Evolutionary conservation across 2,329 filamentous ascomycete species (phyloP), one percentile per base, ranked within the genome.

Genomic region (Aspergillus glaucus): DNA sequence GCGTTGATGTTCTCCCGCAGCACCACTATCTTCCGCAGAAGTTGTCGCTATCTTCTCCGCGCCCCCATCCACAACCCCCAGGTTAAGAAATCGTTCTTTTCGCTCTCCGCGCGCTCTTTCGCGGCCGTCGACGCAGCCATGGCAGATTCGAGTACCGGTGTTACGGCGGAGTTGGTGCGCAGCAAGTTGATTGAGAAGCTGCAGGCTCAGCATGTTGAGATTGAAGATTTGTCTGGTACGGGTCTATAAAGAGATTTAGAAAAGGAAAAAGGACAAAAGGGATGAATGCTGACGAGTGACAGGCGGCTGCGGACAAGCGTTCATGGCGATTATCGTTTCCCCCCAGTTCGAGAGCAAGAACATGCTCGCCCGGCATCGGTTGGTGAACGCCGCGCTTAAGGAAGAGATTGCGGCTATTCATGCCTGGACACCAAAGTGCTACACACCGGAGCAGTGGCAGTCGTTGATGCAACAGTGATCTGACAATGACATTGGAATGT

Each of bases 401-500:
- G 80, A 85, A 43, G 90, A 96, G 73, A 95, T 96, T 66, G 87
- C 88, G 14, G 81, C 80, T 55, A 95, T 96, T 60, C 91, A 96
- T 74, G 91, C 91, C 36, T 96, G 91, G 91, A 94, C 88, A 48
- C 88, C 90, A 24, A 94, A 90, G 72, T 95, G 91, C 68, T 87
- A 90, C 74, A 96, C 91, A 7, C 88, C 88, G 0, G 88, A 90
- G 62, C 88, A 96, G 74, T 95, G 87, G 83, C 81, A 88, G 72
- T 83, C 81, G 69, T 80, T 86, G 69, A 17, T 40, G 37, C 77
- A 79, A 55, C 64, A 70, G 57, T 64, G 59, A 55, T 49, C 45
- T 59, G 14, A 34, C 22, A 19, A 28, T 30, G 34, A 44, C 21
- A 15, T 28, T 36, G 9, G 30, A 9, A 39, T 24, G 21, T 41